Evolutionary conservation across 2,329 filamentous ascomycete genomes (phyloP).

Genomic region (Aureobasidium mangrovei): DNA sequence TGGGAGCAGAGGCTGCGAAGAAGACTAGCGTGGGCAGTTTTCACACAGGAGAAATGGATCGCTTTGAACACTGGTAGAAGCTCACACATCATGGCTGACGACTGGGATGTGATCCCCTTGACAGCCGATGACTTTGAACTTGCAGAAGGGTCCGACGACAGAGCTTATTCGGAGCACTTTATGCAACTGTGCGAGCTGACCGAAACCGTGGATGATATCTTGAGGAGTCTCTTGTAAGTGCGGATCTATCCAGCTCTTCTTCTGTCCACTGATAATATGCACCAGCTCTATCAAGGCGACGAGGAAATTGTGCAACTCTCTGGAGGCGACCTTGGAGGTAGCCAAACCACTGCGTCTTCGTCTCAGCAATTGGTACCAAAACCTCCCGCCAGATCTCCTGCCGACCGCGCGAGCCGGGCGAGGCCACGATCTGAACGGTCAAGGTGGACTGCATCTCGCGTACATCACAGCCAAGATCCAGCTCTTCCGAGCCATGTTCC

Average conservation of each 20-base stretch:
- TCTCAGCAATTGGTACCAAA: conserved; percentile 42
- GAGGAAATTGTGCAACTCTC: conserved; percentile 36
- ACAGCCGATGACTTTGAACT: conserved; percentile 37
- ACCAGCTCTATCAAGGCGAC: conserved; percentile 23
- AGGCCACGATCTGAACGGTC: conserved; percentile 36
- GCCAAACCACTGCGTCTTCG: conserved; percentile 42
- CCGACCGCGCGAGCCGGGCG: conserved; percentile 3
- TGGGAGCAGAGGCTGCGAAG: conserved; percentile 56
- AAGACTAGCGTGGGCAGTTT: conserved; percentile 55
- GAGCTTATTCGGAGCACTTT: conserved; percentile 33
- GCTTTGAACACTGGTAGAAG: conserved; percentile 50
- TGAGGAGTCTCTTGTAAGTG: conserved; percentile 29
- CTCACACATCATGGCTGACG: conserved; percentile 44
- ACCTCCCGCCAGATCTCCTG: conserved; percentile 22
- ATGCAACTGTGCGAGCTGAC: conserved; percentile 44
- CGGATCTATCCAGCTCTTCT: neutral
- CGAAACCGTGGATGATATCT: conserved; percentile 43
- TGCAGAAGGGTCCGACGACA: conserved; percentile 15
- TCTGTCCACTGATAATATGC: neutral
- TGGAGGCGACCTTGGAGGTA: conserved; percentile 36
- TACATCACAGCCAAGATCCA: conserved; percentile 46
- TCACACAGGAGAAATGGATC: conserved; percentile 57
- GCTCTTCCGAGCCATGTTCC: conserved; percentile 42
- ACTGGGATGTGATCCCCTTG: conserved; percentile 47
- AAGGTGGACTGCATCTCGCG: conserved; percentile 42